Evolutionary conservation across 2,329 filamentous ascomycete species (phyloP).

Genomic region (Coniochaeta prunicola): DNA sequence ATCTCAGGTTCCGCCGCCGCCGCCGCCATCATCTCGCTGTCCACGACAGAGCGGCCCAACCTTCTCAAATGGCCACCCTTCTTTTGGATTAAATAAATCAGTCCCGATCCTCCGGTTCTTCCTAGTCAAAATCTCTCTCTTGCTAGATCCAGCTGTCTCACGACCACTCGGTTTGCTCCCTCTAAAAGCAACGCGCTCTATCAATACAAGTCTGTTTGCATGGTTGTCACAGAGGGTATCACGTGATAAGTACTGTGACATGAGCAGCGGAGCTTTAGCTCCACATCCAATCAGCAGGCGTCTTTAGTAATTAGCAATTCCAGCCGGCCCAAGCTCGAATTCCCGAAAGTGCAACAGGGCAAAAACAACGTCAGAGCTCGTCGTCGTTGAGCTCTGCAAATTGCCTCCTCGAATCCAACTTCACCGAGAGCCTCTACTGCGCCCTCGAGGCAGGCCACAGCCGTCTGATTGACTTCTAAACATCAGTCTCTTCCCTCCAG

Average conservation of each 20-base stretch:
- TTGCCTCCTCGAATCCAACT: background rate
- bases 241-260: background rate
- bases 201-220: too few species aligned
- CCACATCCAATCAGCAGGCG: background rate
- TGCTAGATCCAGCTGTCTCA: too few species aligned
- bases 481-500: background rate
- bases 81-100: too few species aligned
- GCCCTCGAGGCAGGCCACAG: background rate
- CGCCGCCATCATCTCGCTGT: too few species aligned
- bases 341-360: background rate
- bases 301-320: background rate
- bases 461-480: background rate
- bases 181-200: too few species aligned
- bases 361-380: slow-evolving; percentile 4
- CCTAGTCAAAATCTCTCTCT: too few species aligned
- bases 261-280: background rate
- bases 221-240: background rate
- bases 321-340: background rate
- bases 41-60: background rate
- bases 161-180: too few species aligned
- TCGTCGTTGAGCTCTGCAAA: background rate
- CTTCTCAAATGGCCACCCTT: too few species aligned
- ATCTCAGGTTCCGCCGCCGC: too few species aligned
- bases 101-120: too few species aligned
- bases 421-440: background rate